Evolutionary conservation across 73 alveolate species (phyloP), one percentile per base, ranked within the genome.

Genomic region (Symbiodinium pilosum): DNA sequence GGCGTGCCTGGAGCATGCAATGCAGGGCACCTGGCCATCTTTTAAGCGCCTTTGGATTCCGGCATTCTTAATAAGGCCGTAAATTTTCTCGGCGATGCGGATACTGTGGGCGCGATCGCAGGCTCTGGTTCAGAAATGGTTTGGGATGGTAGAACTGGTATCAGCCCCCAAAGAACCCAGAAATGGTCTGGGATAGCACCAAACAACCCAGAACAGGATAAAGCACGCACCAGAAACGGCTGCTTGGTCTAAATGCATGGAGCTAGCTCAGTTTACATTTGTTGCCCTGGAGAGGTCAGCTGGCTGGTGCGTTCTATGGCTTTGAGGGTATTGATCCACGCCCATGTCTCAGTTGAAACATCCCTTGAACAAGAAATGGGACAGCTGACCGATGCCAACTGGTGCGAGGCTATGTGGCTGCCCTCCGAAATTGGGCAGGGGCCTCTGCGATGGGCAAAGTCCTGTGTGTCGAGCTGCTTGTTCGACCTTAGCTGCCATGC

Each of bases 81-180:
- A 30, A 91, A 91, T 40, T 91, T 91, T 81, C 41, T 91, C 52
- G 97, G 97, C 41, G 97, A 91, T 42, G 97, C 97, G 26, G 97
- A 91, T 40, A 91, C 97, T 1, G 97, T 91, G 73, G 97, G 97
- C 20, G 97, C 97, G 81, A 91, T 91, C 9, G 97, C 97, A 91
- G 97, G 97, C 85, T 32, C 44, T 34, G 85, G 84, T n/a, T n/a
- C n/a, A n/a, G n/a, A n/a, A n/a, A n/a, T n/a, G n/a, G 21, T 56
- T 64, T 26, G 16, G 7, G 81, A 64, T 26, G 30, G 73, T 54
- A n/a, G 32, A 54, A n/a, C 26, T 8, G 2, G 73, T 24, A 54
- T 30, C 26, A 54, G 24, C 64, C 8, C 4, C 26, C 73, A n/a
- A 54, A 26, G 34, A 54, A 54, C 73, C 26, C 30, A 71, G 26